A percentile compares a stretch with the other conserved stretches of the same genome.
These are phyloP conservation scores for Tetracentron sinense DNA, from an alignment of 164 flowering plant species.

Conservation along the genomic window DNA sequence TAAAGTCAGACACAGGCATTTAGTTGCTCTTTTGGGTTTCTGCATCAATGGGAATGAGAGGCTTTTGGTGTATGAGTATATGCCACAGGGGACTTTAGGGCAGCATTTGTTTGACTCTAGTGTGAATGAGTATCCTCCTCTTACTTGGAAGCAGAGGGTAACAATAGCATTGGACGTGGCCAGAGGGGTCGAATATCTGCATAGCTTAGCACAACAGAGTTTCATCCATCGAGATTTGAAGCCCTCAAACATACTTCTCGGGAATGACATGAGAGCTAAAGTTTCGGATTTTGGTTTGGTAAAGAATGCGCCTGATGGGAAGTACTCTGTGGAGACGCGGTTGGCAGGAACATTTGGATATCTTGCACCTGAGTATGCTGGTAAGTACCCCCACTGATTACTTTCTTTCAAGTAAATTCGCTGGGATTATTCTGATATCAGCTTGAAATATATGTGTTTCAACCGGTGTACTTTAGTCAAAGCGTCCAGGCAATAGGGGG, in stretches of 20 bases:
- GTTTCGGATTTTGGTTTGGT: slow-evolving; percentile 59
- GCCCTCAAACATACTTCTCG: slow-evolving; percentile 51
- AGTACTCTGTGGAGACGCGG: slow-evolving; percentile 42
- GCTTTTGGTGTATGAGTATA: slow-evolving; percentile 51
- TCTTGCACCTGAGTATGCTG: slow-evolving; percentile 60
- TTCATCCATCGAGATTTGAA: slow-evolving; percentile 56
- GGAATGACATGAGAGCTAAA: slow-evolving; percentile 51
- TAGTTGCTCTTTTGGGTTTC: slow-evolving; percentile 46
- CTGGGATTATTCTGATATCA: too few species aligned
- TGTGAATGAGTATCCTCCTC: slow-evolving; percentile 23
- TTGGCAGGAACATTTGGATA: slow-evolving; percentile 62
- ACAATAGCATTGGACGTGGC: slow-evolving; percentile 52
- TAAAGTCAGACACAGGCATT: slow-evolving; percentile 54
- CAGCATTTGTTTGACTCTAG: slow-evolving; percentile 38
- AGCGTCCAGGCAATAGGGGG: too few species aligned
- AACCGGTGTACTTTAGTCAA: too few species aligned
- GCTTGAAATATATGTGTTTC: too few species aligned
- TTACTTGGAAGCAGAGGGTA: slow-evolving; percentile 51
- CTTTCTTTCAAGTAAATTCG: not conserved
- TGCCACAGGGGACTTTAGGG: slow-evolving; percentile 54
- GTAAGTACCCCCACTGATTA: slow-evolving; percentile 21
- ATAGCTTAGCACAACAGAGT: slow-evolving; percentile 53
- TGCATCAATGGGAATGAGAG: slow-evolving; percentile 44
- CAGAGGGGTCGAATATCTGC: slow-evolving; percentile 53
- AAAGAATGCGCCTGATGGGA: slow-evolving; percentile 52